These are phyloP conservation scores for Priceomyces castillae DNA, from an alignment of 805 yeast species.

Conservation along the genomic window DNA sequence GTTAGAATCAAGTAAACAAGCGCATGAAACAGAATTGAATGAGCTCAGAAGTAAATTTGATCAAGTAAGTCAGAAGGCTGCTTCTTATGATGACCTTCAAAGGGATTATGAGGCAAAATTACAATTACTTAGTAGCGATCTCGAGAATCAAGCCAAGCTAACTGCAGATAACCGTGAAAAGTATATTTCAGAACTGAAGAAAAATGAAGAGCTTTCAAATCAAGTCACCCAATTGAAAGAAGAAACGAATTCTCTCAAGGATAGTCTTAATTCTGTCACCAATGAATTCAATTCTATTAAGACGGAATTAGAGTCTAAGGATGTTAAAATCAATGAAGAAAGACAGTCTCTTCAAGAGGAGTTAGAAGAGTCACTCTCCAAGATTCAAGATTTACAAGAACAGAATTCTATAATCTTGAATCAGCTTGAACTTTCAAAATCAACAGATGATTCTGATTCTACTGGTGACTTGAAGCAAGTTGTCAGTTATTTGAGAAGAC, in stretches of 20 bases:
- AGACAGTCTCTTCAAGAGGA: constrained; percentile 25
- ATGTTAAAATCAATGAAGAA: constrained; percentile 20
- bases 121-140: constrained; percentile 25
- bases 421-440: constrained; percentile 52
- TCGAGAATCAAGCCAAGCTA: constrained; percentile 42
- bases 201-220: constrained; percentile 51
- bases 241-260: constrained; percentile 15
- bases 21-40: constrained; percentile 23
- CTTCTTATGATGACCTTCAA: constrained; percentile 32
- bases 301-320: constrained; percentile 14
- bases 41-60: constrained; percentile 23
- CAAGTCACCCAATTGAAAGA: constrained; percentile 21
- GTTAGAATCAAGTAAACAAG: constrained; percentile 17
- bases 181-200: constrained; percentile 53
- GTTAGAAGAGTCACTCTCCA: constrained; percentile 41
- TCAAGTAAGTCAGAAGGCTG: constrained; percentile 27
- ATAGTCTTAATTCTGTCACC: constrained; percentile 9
- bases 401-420: constrained; percentile 68
- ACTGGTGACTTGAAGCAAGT: constrained; percentile 44
- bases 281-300: constrained; percentile 11
- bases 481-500: constrained; percentile 63
- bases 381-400: constrained; percentile 55
- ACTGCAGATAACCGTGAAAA: constrained; percentile 50
- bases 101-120: constrained; percentile 31
- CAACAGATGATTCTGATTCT: constrained; percentile 9